A percentile compares a stretch with the other conserved stretches of the same genome.
Conservation (phyloP, 768 basidiomycete species). For the Dendrothele bispora region DNA sequence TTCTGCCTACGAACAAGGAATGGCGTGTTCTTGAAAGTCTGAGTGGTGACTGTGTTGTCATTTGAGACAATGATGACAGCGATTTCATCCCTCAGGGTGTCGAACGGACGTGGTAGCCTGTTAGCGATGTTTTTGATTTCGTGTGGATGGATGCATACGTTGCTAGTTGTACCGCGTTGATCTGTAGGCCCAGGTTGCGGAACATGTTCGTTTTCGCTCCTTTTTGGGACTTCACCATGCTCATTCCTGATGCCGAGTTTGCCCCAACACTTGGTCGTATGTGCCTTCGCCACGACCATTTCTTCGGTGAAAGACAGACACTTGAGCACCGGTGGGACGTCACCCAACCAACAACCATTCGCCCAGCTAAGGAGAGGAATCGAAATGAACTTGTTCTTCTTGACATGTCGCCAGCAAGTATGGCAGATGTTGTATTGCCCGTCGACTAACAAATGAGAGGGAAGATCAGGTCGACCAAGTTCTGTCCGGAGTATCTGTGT, state of each 20-base stretch:
- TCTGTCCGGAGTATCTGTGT: too few relatives aligned
- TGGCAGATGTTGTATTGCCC: slow-evolving; percentile 3
- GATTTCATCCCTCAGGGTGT: slow-evolving; percentile 10
- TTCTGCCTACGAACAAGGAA: slow-evolving; percentile 7
- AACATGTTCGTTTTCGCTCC: neutral
- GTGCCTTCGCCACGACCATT: slow-evolving; percentile 6
- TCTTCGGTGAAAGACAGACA: slow-evolving; percentile 11
- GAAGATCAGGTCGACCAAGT: too few relatives aligned
- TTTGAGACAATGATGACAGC: slow-evolving; percentile 13
- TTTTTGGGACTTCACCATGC: too few relatives aligned
- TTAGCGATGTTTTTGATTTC: slow-evolving; percentile 10
- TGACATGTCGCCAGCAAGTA: slow-evolving; percentile 7
- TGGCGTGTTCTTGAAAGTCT: slow-evolving; percentile 8
- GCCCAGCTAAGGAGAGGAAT: slow-evolving; percentile 16
- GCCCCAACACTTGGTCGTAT: slow-evolving; percentile 9
- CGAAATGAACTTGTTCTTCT: slow-evolving; percentile 2
- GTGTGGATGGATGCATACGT: slow-evolving; percentile 13
- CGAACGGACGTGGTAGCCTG: slow-evolving; percentile 11
- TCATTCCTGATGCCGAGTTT: slow-evolving; percentile 1
- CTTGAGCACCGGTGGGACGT: slow-evolving; percentile 6
- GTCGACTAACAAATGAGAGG: slow-evolving; percentile 7
- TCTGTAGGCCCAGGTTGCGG: neutral
- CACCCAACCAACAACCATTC: slow-evolving; percentile 19
- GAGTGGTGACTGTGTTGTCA: neutral
- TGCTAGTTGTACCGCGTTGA: slow-evolving; percentile 11